Evolutionary conservation across 306 rosid genomes (phyloP), one percentile per base, ranked within the genome.

Genomic region (Glycine soja): DNA sequence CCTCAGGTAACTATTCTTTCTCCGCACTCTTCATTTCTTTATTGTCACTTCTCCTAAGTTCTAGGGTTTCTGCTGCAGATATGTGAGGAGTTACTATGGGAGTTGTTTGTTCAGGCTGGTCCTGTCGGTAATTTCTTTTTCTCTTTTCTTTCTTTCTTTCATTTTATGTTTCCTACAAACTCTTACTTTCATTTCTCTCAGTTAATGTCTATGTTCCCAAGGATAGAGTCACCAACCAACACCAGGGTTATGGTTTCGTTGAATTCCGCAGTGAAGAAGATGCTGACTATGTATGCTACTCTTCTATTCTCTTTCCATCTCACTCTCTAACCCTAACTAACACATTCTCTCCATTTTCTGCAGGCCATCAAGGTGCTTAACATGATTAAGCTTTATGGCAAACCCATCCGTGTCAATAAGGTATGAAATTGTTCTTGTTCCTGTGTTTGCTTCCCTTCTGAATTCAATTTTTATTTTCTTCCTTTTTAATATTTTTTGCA

Each of bases 321-420:
- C 4, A 0, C 75, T 19, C 12, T 19, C 36, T 42, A 24, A 10
- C 50, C 50, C 71, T 10, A 8, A 2, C 12, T 46, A 48, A 15
- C 32, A n/a, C 64, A 36, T 47, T n/a, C 46, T 16, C 11, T 18
- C 69, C 50, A 48, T 7, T 32, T 57, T 50, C 13, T 82, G 84
- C 88, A 93, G 98, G 98, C 99, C 46, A 96, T 93, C 84, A 95
- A 95, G 88, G 99, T 95, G 77, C 92, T 93, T 72, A 95, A 95
- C 83, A 93, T 42, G 99, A 95, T 93, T 76, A 95, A 95, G 79
- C 97, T 95, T 45, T 92, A 91, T 74, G 99, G 99, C 18, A 96
- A 96, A 81, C 99, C 99, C 7, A 96, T 96, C 48, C 94, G 99
- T 70, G 99, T 96, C 80, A 93, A 93, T 76, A 96, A 96, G 98